These are phyloP conservation scores for Rasamsonia emersonii DNA, from an alignment of 2,329 filamentous ascomycete genomes.

Conservation along the genomic window DNA sequence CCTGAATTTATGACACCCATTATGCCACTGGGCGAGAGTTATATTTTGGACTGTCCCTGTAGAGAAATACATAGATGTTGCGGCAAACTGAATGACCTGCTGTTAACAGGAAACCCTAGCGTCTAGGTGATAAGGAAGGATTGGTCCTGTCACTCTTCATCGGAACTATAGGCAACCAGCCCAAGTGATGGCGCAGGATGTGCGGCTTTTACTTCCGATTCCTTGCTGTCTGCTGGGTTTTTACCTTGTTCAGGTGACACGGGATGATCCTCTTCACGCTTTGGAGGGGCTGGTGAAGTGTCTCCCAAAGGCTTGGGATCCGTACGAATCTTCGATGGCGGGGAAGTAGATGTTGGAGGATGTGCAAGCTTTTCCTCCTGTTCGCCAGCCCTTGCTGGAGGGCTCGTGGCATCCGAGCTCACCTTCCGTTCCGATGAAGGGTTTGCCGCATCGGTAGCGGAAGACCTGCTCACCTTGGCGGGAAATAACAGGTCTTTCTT, in stretches of 20 bases:
- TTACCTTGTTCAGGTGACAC: constrained; percentile 7
- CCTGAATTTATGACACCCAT: too few relatives aligned
- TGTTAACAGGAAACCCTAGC: background rate
- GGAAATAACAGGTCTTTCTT: constrained; percentile 31
- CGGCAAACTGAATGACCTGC: background rate
- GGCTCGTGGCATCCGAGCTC: too few relatives aligned
- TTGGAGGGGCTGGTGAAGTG: background rate
- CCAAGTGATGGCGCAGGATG: constrained; percentile 21
- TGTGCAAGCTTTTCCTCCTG: too few relatives aligned
- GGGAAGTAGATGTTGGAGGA: background rate
- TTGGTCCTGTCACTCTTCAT: constrained; percentile 25
- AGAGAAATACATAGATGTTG: too few relatives aligned
- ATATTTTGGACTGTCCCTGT: too few relatives aligned
- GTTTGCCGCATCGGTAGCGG: constrained; percentile 16
- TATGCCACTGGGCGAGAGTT: too few relatives aligned
- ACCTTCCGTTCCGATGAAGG: too few relatives aligned
- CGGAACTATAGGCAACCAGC: constrained; percentile 31
- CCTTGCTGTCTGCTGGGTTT: too few relatives aligned
- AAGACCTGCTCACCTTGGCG: constrained; percentile 36
- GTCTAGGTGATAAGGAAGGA: background rate
- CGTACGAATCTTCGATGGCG: background rate
- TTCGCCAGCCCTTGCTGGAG: too few relatives aligned
- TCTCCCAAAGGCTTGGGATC: background rate
- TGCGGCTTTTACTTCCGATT: too few relatives aligned
- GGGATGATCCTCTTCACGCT: background rate